Evolutionary conservation across 495 filamentous ascomycete genomes (phyloP).

Genomic region (Penicillium lagena): DNA sequence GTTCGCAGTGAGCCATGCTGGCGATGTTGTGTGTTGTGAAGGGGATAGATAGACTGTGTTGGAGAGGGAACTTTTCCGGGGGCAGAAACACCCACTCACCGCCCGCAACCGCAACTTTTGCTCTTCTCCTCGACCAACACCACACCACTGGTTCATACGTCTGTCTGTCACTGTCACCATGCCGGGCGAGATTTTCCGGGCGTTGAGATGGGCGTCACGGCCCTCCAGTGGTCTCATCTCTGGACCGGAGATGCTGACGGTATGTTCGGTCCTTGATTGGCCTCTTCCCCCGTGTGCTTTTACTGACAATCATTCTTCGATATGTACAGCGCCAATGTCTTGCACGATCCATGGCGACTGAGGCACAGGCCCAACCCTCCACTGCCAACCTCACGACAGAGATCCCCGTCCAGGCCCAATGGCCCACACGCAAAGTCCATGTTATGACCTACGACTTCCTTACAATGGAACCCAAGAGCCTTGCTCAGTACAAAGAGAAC

Average conservation of each 20-base stretch:
- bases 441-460: constrained; percentile 89
- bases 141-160: constrained; percentile 27
- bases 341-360: constrained; percentile 74
- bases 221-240: constrained; percentile 36
- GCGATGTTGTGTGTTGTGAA: constrained; percentile 9
- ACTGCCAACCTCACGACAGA: constrained; percentile 33
- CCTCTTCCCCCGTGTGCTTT: background rate
- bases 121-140: constrained; percentile 27
- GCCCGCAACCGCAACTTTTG: constrained; percentile 31
- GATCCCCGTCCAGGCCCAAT: constrained; percentile 23
- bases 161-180: constrained; percentile 31
- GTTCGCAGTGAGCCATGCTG: constrained; percentile 64
- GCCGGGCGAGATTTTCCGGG: constrained; percentile 30
- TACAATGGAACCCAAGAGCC: constrained; percentile 72
- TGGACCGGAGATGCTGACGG: constrained; percentile 41
- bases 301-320: constrained; percentile 7
- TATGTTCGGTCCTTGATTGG: constrained; percentile 15
- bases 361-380: constrained; percentile 30
- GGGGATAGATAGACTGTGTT: constrained; percentile 15
- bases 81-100: background rate
- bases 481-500: constrained; percentile 70
- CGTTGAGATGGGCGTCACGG: constrained; percentile 36
- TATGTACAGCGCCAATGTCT: constrained; percentile 44
- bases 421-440: constrained; percentile 44
- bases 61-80: constrained; percentile 33